phyloP scores from a whole-genome alignment of 345 rosid genomes.

The Dipteronia sinensis region DNA sequence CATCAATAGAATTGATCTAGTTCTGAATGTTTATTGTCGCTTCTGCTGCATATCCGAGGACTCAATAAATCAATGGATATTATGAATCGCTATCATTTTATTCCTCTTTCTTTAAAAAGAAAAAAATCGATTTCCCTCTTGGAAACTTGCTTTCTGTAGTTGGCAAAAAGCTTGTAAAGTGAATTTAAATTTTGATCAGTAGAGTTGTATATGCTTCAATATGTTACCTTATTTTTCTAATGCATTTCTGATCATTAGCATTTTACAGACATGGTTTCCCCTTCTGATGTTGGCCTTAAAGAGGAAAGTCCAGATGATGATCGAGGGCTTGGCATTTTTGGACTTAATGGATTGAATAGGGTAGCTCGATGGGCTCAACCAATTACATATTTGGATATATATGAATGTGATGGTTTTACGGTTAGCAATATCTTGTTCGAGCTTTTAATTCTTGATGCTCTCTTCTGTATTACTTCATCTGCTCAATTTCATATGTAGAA shows the following conservation, averaged over 20 bases:
- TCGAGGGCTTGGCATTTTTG: conserved; percentile 78
- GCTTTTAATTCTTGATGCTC: neutral
- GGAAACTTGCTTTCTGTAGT: neutral
- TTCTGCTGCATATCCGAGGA: neutral
- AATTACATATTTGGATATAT: conserved; percentile 74
- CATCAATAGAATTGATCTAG: neutral
- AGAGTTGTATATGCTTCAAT: neutral
- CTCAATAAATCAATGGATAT: neutral
- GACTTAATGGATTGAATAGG: conserved; percentile 47
- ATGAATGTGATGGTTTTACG: conserved; percentile 71
- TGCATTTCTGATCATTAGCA: conserved; percentile 3
- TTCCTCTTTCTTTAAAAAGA: neutral
- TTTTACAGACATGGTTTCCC: conserved; percentile 66
- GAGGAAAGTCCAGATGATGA: conserved; percentile 77
- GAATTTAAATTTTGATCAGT: conserved; percentile 1
- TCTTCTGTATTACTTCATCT: neutral
- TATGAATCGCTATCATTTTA: neutral
- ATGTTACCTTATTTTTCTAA: neutral
- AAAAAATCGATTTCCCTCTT: neutral
- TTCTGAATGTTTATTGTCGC: neutral
- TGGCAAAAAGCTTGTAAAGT: neutral
- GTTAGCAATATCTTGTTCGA: conserved; percentile 33
- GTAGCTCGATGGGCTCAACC: conserved; percentile 89
- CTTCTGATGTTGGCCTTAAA: conserved; percentile 81
- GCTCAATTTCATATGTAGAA: neutral